Conservation (phyloP, 2,329 filamentous ascomycete genomes). For the Pseudocercospora fijiensis region DNA sequence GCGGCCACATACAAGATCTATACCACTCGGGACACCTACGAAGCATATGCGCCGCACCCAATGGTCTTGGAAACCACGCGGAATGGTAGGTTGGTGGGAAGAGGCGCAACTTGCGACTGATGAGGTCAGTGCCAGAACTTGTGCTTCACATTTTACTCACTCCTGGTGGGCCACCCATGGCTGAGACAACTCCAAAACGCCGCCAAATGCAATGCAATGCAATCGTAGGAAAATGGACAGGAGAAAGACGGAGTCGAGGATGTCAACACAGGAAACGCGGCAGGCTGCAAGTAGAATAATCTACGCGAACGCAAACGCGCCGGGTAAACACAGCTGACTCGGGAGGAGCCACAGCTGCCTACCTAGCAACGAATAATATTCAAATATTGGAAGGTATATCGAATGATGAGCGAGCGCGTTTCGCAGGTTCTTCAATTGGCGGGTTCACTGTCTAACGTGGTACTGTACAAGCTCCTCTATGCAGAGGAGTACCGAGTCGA, state of each 20-base stretch:
- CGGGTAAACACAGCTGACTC: conserved; percentile 8
- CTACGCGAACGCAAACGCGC: conserved; percentile 6
- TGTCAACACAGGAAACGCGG: conserved; percentile 1
- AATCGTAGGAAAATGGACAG: background rate
- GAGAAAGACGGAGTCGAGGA: background rate
- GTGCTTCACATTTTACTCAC: conserved; percentile 24
- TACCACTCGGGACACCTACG: conserved; percentile 56
- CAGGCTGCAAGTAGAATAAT: conserved; percentile 8
- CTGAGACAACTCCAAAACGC: conserved; percentile 29
- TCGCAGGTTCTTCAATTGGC: background rate
- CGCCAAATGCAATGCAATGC: conserved; percentile 3
- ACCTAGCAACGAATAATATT: conserved; percentile 10
- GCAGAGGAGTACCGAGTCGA: background rate
- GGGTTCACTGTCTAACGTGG: conserved; percentile 3
- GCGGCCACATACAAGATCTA: background rate
- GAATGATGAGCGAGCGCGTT: background rate
- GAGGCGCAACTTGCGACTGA: conserved; percentile 82
- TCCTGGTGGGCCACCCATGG: conserved; percentile 29
- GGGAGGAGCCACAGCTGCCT: background rate
- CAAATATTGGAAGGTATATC: conserved; percentile 4
- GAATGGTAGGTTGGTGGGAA: conserved; percentile 84
- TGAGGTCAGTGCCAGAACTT: conserved; percentile 12
- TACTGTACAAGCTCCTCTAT: conserved; percentile 8
- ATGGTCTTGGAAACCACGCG: conserved; percentile 95
- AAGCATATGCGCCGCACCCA: conserved; percentile 94